These are phyloP conservation scores for Pseudogymnoascus sp. DNA, from an alignment of 2,329 filamentous ascomycete species.

Conservation along the genomic window DNA sequence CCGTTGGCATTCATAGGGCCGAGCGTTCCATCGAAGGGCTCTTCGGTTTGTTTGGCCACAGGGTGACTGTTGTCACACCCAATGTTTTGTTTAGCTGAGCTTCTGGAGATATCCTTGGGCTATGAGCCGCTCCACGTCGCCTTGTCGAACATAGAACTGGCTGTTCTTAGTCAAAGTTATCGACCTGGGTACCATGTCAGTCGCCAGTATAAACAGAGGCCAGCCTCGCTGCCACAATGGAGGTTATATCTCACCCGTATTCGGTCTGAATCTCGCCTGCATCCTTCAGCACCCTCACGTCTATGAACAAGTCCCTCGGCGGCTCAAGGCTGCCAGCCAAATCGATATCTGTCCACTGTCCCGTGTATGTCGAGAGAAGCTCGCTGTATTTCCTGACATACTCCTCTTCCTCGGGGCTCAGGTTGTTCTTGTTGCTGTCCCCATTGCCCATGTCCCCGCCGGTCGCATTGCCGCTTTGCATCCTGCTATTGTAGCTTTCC, in stretches of 20 bases:
- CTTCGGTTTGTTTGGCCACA: neutral
- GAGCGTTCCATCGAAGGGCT: neutral
- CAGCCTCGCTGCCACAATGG: neutral
- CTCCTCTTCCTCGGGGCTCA: constrained; percentile 94
- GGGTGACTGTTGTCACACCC: neutral
- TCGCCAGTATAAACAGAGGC: constrained; percentile 12
- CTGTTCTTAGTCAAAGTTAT: constrained; percentile 97
- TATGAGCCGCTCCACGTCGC: constrained; percentile 90
- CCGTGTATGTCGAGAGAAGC: constrained; percentile 90
- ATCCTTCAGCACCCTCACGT: constrained; percentile 91
- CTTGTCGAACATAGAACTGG: constrained; percentile 93
- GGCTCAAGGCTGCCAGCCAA: constrained; percentile 89
- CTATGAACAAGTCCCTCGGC: constrained; percentile 91
- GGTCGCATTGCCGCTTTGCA: constrained; percentile 26
- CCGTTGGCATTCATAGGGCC: neutral
- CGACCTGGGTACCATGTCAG: constrained; percentile 46
- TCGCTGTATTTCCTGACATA: constrained; percentile 90
- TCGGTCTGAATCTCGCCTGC: constrained; percentile 98
- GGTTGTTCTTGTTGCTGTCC: constrained; percentile 57
- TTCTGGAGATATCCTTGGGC: constrained; percentile 92
- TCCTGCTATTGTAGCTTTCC: constrained; percentile 19
- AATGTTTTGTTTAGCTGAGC: constrained; percentile 52
- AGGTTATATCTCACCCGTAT: constrained; percentile 64
- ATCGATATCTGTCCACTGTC: constrained; percentile 97
- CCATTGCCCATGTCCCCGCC: constrained; percentile 31